phyloP scores from a whole-genome alignment of 768 basidiomycete genomes.

The Tricholoma saponaceum region DNA sequence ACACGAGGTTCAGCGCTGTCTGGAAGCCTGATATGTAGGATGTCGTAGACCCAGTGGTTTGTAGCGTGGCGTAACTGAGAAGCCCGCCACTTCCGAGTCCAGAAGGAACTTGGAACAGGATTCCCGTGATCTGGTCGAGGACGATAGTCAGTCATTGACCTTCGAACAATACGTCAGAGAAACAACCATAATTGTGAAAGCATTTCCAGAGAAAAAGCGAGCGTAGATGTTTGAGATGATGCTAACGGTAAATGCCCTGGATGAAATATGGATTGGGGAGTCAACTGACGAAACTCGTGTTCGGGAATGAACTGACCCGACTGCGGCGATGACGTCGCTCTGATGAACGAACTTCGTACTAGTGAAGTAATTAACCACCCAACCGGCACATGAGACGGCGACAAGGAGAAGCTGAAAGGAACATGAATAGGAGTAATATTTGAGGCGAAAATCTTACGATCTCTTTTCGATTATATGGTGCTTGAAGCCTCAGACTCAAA shows the following conservation, averaged over 20 bases:
- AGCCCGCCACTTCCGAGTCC: slow-evolving; percentile 80
- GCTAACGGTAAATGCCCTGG: slow-evolving; percentile 75
- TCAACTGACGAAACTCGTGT: not conserved
- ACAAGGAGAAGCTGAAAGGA: slow-evolving; percentile 37
- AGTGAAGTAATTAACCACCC: slow-evolving; percentile 76
- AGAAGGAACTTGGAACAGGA: slow-evolving; percentile 82
- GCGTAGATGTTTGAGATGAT: slow-evolving; percentile 76
- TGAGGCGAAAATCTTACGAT: slow-evolving; percentile 32
- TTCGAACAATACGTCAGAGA: not conserved
- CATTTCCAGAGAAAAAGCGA: slow-evolving; percentile 65
- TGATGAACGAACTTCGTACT: slow-evolving; percentile 57
- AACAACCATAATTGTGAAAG: slow-evolving; percentile 79
- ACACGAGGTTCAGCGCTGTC: slow-evolving; percentile 72
- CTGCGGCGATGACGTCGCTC: slow-evolving; percentile 73
- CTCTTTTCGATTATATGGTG: slow-evolving; percentile 54
- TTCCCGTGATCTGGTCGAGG: slow-evolving; percentile 56
- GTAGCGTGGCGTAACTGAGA: slow-evolving; percentile 60
- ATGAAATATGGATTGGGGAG: not conserved
- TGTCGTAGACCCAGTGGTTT: slow-evolving; percentile 46
- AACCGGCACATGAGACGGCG: slow-evolving; percentile 62
- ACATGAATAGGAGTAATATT: not conserved
- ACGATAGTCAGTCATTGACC: not conserved
- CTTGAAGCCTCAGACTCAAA: slow-evolving; percentile 61
- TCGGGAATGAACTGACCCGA: slow-evolving; percentile 42
- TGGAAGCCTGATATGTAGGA: slow-evolving; percentile 72